Evolutionary conservation across 441 rosid genomes (phyloP).

Genomic region (Geranium incanum): DNA sequence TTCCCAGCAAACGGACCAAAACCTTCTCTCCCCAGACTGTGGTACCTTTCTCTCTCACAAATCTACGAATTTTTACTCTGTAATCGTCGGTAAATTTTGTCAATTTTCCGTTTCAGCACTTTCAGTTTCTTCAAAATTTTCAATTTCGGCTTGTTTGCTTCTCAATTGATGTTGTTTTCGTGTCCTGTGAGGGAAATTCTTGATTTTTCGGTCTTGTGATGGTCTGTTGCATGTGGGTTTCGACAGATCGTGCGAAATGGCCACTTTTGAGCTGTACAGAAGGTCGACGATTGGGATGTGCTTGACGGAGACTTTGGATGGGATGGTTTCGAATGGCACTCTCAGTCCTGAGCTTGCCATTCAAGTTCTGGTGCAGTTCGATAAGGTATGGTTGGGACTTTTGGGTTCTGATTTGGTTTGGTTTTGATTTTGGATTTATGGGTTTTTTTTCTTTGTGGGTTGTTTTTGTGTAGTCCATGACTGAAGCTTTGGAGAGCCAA

Average conservation of each 20-base stretch:
- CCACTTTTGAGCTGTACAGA: constrained; percentile 91
- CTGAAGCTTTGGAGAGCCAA: constrained; percentile 81
- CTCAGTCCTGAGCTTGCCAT: constrained; percentile 92
- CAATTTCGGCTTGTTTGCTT: neutral
- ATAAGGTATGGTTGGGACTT: constrained; percentile 48
- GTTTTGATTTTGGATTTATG: neutral
- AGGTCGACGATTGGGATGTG: constrained; percentile 97
- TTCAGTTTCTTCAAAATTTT: neutral
- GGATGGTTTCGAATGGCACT: constrained; percentile 89
- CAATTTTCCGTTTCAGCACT: neutral
- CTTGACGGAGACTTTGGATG: constrained; percentile 87
- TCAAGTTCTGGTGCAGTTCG: constrained; percentile 94
- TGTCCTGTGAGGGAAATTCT: neutral
- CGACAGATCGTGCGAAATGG: constrained; percentile 51
- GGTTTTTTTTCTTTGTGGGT: neutral
- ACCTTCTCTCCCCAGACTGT: neutral
- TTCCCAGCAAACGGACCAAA: neutral
- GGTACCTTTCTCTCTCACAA: neutral
- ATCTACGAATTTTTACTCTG: neutral
- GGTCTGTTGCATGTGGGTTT: constrained; percentile 4
- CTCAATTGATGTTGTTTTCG: constrained; percentile 12
- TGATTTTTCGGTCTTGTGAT: neutral
- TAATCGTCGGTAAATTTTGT: neutral
- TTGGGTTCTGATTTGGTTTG: neutral
- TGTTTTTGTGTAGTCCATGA: constrained; percentile 55